phyloP scores from a whole-genome alignment of 306 rosid genomes.

The Carpinus viminea region DNA sequence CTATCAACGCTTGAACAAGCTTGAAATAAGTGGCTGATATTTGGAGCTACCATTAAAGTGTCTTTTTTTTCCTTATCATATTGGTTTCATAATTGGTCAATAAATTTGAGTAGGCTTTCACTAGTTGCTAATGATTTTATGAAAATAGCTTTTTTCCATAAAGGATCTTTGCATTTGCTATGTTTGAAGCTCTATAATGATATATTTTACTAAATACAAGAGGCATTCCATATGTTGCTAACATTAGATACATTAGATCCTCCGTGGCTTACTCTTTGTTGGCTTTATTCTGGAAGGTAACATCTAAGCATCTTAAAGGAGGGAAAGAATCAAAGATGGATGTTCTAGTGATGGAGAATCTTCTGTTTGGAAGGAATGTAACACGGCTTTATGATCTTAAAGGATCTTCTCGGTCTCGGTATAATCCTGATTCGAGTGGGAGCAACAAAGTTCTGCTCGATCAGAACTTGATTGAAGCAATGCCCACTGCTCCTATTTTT shows the following conservation, averaged over 20 bases:
- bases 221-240: constrained; percentile 9
- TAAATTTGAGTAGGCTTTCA: not conserved
- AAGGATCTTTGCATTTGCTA: not conserved
- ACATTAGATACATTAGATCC: constrained; percentile 5
- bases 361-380: constrained; percentile 71
- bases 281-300: constrained; percentile 62
- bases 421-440: constrained; percentile 79
- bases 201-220: not conserved
- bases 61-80: not conserved
- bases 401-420: constrained; percentile 90
- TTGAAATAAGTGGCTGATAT: constrained; percentile 6
- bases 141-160: not conserved
- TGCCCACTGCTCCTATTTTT: constrained; percentile 98
- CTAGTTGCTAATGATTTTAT: not conserved
- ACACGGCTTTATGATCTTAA: constrained; percentile 89
- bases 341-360: constrained; percentile 97
- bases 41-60: not conserved
- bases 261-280: constrained; percentile 25
- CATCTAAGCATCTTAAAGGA: constrained; percentile 79
- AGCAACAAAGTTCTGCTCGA: constrained; percentile 86
- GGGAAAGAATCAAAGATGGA: constrained; percentile 82
- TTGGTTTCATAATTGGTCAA: too few relatives aligned
- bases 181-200: not conserved
- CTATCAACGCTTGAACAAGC: not conserved
- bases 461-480: constrained; percentile 94